Conservation (phyloP, 1,284 basidiomycete genomes). For the Vanrija sp. region DNA sequence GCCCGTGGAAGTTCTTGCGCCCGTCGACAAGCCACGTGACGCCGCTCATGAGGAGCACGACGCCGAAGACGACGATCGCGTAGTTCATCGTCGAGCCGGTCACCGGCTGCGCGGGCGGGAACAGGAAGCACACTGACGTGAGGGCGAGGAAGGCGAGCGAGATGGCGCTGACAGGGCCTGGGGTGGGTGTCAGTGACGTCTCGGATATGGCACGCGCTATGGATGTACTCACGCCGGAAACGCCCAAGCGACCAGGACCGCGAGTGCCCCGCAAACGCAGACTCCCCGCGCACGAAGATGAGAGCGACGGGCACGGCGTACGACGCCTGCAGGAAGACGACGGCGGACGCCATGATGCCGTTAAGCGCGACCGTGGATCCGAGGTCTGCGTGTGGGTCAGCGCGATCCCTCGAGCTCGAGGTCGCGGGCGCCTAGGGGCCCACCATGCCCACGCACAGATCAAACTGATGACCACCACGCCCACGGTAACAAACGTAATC, state of each 20-base stretch:
- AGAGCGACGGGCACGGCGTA: conserved; percentile 38
- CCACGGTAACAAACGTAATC: conserved; percentile 55
- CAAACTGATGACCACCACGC: conserved; percentile 11
- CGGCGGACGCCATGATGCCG: conserved; percentile 39
- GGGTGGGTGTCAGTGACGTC: conserved; percentile 26
- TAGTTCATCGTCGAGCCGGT: conserved; percentile 50
- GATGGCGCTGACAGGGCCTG: conserved; percentile 41
- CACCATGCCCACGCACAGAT: conserved; percentile 6
- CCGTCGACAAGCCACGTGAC: conserved; percentile 45
- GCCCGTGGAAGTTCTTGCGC: conserved; percentile 43
- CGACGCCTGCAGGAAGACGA: conserved; percentile 25
- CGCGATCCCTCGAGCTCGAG: no score
- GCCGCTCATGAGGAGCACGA: conserved; percentile 34
- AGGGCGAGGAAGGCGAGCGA: conserved; percentile 47
- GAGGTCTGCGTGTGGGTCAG: conserved; percentile 41
- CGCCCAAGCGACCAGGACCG: conserved; percentile 37
- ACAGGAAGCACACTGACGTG: conserved; percentile 53
- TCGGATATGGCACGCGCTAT: neutral
- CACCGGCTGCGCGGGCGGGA: conserved; percentile 50
- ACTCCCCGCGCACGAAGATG: conserved; percentile 47
- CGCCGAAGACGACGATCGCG: conserved; percentile 37
- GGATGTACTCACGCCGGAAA: conserved; percentile 28
- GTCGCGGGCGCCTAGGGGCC: no score
- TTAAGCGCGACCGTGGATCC: conserved; percentile 47
- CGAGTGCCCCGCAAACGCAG: conserved; percentile 41